These are phyloP conservation scores for Symbiodinium pilosum DNA, from an alignment of 73 alveolate genomes.

Conservation along the genomic window DNA sequence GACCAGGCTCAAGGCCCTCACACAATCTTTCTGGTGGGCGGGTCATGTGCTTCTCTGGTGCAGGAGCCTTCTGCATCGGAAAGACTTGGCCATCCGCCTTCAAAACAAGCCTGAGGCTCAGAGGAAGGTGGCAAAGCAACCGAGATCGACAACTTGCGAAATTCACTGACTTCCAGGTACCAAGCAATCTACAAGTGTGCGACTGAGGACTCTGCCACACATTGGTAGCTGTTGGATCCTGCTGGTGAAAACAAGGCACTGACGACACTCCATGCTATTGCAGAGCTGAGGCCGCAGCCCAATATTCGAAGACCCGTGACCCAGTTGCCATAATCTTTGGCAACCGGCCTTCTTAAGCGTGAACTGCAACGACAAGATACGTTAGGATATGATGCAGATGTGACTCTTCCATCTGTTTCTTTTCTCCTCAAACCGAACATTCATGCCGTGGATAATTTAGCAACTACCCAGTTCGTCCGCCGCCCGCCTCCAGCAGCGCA, in stretches of 20 bases:
- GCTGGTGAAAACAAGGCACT: neutral
- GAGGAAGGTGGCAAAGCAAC: too few relatives aligned
- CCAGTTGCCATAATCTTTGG: neutral
- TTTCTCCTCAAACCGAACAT: too few relatives aligned
- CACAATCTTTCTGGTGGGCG: too few relatives aligned
- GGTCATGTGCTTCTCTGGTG: too few relatives aligned
- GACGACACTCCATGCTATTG: neutral
- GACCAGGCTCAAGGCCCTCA: slow-evolving; percentile 85
- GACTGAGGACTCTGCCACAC: neutral
- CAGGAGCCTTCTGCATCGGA: slow-evolving; percentile 41
- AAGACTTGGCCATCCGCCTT: neutral
- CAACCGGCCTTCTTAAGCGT: neutral
- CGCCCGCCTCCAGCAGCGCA: neutral
- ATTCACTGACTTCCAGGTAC: too few relatives aligned
- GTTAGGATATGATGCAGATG: too few relatives aligned
- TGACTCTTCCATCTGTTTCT: too few relatives aligned
- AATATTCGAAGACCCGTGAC: neutral
- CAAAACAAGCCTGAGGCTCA: slow-evolving; percentile 28
- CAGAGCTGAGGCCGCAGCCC: slow-evolving; percentile 2
- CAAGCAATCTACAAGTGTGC: too few relatives aligned
- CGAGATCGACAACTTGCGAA: too few relatives aligned
- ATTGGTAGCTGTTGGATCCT: neutral
- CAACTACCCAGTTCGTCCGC: neutral
- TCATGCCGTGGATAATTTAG: neutral
- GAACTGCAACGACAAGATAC: too few relatives aligned